Evolutionary conservation across 2,329 filamentous ascomycete genomes (phyloP).

Genomic region (Diaporthe caulivora): DNA sequence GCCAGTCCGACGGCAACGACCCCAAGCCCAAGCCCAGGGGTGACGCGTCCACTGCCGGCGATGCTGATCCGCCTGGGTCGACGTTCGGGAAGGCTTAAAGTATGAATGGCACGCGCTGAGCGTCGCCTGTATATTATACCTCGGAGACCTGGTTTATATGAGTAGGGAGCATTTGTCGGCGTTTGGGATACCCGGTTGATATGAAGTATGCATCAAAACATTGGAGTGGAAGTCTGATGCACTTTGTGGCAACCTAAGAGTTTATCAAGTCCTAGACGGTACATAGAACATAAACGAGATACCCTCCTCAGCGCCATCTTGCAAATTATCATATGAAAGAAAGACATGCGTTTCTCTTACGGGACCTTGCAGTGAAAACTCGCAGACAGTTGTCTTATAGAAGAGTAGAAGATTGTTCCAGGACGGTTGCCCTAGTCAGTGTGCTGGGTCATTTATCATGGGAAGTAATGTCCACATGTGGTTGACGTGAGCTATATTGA

Average conservation of each 20-base stretch:
- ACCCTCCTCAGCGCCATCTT: background rate
- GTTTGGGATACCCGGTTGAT: constrained; percentile 33
- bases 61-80: constrained; percentile 44
- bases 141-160: background rate
- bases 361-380: too few relatives aligned
- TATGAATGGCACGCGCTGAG: background rate
- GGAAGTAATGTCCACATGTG: too few relatives aligned
- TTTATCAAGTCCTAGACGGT: background rate
- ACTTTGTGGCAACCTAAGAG: background rate
- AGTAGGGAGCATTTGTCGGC: constrained; percentile 14
- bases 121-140: background rate
- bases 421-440: background rate
- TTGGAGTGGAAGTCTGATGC: background rate
- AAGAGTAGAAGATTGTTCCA: too few relatives aligned
- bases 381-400: too few relatives aligned
- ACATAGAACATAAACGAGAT: background rate
- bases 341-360: too few relatives aligned
- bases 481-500: background rate
- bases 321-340: background rate
- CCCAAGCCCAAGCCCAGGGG: constrained; percentile 30
- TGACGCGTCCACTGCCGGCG: background rate
- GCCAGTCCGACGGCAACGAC: constrained; percentile 41
- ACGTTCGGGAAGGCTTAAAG: constrained; percentile 43
- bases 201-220: background rate
- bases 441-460: too few relatives aligned